Conservation (phyloP, 1,139 yeast species). For the Arxiozyma telluris region DNA sequence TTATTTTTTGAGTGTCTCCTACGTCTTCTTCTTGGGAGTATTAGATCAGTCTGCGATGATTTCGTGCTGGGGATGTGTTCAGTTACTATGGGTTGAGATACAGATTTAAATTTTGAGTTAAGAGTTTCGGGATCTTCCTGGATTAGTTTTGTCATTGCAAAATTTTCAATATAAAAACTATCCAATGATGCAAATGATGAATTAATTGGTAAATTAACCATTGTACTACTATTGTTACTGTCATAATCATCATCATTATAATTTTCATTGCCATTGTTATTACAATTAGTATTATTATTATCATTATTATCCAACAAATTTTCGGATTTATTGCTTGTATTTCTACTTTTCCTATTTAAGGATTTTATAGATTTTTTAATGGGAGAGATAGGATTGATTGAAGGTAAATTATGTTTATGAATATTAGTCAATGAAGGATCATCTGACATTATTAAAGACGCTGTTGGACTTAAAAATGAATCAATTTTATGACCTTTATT, state of each 20-base stretch:
- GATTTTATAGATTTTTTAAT: neutral
- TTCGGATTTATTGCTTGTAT: constrained; percentile 34
- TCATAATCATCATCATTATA: constrained; percentile 5
- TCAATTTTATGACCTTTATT: neutral
- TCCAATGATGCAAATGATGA: constrained; percentile 74
- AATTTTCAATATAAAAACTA: constrained; percentile 55
- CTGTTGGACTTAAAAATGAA: neutral
- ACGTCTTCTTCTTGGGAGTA: neutral
- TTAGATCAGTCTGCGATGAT: neutral
- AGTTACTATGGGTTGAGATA: constrained; percentile 1
- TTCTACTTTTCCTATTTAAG: constrained; percentile 10
- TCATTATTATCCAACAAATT: neutral
- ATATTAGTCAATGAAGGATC: neutral
- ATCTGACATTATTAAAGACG: neutral
- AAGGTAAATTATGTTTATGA: neutral
- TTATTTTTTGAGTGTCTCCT: neutral
- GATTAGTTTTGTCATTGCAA: constrained; percentile 26
- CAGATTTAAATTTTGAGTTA: constrained; percentile 3
- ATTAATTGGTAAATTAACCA: constrained; percentile 52
- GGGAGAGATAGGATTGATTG: neutral
- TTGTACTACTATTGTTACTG: constrained; percentile 6
- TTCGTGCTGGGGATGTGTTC: neutral
- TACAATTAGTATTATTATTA: constrained; percentile 9
- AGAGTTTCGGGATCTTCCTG: neutral
- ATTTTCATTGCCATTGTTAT: constrained; percentile 34